Base-by-base conservation (phyloP, 2,329 filamentous ascomycete genomes). In the Claviceps lovelessii region DNA sequence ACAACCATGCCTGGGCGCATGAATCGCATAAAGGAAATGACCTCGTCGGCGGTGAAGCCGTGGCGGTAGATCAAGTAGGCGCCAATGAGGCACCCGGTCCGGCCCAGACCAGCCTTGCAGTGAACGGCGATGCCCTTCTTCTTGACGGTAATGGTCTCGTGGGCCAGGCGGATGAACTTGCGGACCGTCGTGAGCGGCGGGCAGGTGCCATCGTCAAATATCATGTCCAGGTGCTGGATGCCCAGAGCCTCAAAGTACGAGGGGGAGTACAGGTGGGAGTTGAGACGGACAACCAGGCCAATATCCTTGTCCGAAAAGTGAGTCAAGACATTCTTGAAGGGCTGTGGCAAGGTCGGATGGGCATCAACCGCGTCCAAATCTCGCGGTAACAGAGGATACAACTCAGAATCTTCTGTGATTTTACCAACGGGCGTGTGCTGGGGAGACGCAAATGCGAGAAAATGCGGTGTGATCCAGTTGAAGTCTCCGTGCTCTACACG, bases 1-100 rank as follows among this genome's bases (percentile, higher is more conserved):
- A 98, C 93, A 7, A 98, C 93, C 93, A 98, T 98, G 53, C 93
- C 93, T 0, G 93, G 93, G 56, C 91, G 81, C 91, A 97, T 97
- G 73, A 98, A 98, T 58, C 91, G 85, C 91, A 98, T 97, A 70
- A 90, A 98, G 3, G 90, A 87, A 67, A 97, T 97, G 64, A 95
- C 83, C 72, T 96, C 91, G 66, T 97, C 95, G 60, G 93, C 93
- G 6, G 91, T 97, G 71, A 97, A 98, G 55, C 89, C 93, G 69
- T 97, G 86, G 61, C 90, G 83, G 75, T 98, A 98, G 67, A 98
- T 97, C 58, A 98, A 78, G 67, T 98, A 98, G 37, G 93, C 93
- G 56, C 93, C 93, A 64, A 98, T 98, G 59, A 98, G 75, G 68
- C 93, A 98, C 15, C 93, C 93, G 1, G 93, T 98, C 50, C 93